phyloP scores from a whole-genome alignment of 345 rosid genomes.

The Microcos paniculata region DNA sequence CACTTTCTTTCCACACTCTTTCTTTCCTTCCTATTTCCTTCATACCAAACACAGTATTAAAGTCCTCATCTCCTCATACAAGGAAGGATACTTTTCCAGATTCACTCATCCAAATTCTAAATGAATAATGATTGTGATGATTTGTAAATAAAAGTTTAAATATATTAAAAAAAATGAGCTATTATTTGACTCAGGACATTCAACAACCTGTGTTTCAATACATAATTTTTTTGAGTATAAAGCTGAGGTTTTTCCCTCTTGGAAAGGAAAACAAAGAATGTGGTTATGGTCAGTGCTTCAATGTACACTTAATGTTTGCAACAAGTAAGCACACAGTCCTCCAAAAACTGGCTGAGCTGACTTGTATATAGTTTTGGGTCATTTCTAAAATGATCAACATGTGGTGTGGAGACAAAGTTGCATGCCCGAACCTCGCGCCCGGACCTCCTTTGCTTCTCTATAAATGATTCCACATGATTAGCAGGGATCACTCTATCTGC shows the following conservation, averaged over 20 bases:
- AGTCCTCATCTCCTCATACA: no score
- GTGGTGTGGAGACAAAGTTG: slow-evolving; percentile 94
- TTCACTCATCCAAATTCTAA: no score
- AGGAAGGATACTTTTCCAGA: no score
- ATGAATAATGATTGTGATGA: no score
- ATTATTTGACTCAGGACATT: neutral
- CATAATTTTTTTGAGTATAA: neutral
- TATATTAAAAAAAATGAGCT: neutral
- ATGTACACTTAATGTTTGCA: slow-evolving; percentile 43
- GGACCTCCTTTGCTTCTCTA: slow-evolving; percentile 68
- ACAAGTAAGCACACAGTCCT: slow-evolving; percentile 59
- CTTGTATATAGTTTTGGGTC: slow-evolving; percentile 76
- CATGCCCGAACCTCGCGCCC: slow-evolving; percentile 87
- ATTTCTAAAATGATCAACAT: slow-evolving; percentile 93
- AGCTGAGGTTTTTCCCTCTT: neutral
- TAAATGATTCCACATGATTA: slow-evolving; percentile 74
- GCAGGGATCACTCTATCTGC: slow-evolving; percentile 95
- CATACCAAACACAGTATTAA: no score
- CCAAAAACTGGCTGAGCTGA: slow-evolving; percentile 80
- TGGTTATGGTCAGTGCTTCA: neutral
- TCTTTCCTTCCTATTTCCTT: no score
- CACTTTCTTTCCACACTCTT: no score
- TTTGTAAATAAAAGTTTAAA: neutral
- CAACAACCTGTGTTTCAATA: neutral
- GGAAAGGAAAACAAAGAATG: neutral